Evolutionary conservation across 345 rosid species (phyloP).

Genomic region (Boechera retrofracta): DNA sequence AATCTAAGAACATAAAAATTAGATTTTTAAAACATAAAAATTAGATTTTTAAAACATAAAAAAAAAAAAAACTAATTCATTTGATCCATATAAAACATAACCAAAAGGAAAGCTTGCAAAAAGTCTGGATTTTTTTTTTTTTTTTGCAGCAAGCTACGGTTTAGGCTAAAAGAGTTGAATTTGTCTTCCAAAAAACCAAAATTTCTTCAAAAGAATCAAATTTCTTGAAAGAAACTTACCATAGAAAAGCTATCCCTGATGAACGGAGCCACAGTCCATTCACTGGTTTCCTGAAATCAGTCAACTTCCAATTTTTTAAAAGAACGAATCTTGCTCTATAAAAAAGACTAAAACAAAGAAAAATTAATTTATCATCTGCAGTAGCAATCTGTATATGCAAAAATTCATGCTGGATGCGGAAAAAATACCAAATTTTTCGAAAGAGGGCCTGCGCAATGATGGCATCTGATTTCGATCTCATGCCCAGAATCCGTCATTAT

Average conservation of each 20-base stretch:
- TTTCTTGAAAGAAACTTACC: constrained; percentile 49
- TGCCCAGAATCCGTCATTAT: constrained; percentile 55
- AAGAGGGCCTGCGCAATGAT: constrained; percentile 96
- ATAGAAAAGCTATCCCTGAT: constrained; percentile 92
- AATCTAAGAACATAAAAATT: constrained; percentile 53
- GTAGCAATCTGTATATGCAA: constrained; percentile 10
- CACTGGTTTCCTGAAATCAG: constrained; percentile 76
- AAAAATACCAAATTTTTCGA: constrained; percentile 66
- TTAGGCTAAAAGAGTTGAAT: constrained; percentile 17
- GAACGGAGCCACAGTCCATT: constrained; percentile 80
- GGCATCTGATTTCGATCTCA: constrained; percentile 53
- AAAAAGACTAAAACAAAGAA: background rate
- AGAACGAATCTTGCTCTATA: background rate
- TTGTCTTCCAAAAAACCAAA: background rate
- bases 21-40: constrained; percentile 11
- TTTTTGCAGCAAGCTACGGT: constrained; percentile 4
- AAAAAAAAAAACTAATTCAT: background rate
- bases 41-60: background rate
- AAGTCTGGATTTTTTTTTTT: too few species aligned
- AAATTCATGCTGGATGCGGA: background rate
- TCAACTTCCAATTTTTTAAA: background rate
- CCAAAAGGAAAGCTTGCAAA: background rate
- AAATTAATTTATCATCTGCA: background rate
- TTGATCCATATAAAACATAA: background rate
- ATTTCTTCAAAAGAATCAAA: background rate